A percentile compares a stretch with the other conserved stretches of the same genome.
Evolutionary conservation across 495 filamentous ascomycete genomes (phyloP).

Genomic region (Hyphodiscus hymeniophilus): DNA sequence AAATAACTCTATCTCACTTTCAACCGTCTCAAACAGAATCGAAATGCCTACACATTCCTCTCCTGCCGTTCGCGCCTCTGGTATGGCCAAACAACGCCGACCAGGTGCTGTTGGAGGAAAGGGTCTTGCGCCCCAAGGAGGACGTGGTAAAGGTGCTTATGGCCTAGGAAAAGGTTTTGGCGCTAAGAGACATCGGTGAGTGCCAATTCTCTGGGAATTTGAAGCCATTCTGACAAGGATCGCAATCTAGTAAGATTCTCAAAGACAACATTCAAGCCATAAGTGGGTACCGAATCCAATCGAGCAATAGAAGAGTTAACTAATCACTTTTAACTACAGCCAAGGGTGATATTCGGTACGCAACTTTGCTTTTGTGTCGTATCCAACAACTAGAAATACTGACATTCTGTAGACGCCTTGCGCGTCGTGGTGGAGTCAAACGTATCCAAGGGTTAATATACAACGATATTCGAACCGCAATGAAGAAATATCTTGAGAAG

Average conservation of each 20-base stretch:
- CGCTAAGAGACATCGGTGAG: background rate
- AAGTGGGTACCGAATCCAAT: background rate
- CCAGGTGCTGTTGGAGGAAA: background rate
- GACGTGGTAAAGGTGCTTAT: background rate
- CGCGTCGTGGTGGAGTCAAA: slow-evolving; percentile 71
- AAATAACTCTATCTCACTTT: no score
- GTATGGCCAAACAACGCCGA: background rate
- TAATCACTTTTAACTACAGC: background rate
- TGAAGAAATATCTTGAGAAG: slow-evolving; percentile 44
- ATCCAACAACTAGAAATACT: background rate
- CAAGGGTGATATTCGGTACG: background rate
- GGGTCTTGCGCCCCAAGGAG: background rate
- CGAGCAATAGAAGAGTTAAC: background rate
- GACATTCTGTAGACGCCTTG: slow-evolving; percentile 51
- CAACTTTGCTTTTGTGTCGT: background rate
- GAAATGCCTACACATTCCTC: background rate
- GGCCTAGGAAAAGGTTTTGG: background rate
- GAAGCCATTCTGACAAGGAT: background rate
- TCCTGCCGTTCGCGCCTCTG: background rate
- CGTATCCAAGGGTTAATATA: slow-evolving; percentile 65
- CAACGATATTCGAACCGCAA: slow-evolving; percentile 48
- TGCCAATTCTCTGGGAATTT: background rate
- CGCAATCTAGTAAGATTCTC: background rate
- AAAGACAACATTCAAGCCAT: background rate
- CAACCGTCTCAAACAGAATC: background rate